A percentile compares a stretch with the other conserved stretches of the same genome.
Conservation (phyloP, 2,329 filamentous ascomycete species). For the Xylariaceae sp. region DNA sequence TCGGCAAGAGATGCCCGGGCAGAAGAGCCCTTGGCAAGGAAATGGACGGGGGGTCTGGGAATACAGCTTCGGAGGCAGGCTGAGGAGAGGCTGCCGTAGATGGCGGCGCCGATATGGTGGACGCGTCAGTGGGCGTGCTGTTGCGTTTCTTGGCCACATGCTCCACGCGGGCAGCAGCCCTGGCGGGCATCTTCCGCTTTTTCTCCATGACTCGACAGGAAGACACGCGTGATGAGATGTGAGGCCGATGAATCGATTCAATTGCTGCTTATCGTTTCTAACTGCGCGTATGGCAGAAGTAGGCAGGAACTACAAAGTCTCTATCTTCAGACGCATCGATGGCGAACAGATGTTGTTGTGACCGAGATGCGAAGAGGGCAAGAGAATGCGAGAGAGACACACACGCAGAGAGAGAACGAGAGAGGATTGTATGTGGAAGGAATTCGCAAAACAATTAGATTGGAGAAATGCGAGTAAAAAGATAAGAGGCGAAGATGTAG, state of each 20-base stretch:
- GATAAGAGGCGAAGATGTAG: too few species aligned
- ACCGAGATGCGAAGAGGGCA: neutral
- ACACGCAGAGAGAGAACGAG: too few species aligned
- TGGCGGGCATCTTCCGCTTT: constrained; percentile 60
- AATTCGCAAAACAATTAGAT: too few species aligned
- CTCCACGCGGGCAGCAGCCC: constrained; percentile 56
- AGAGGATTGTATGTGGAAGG: too few species aligned
- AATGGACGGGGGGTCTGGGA: constrained; percentile 25
- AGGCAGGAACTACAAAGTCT: neutral
- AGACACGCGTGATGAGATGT: neutral
- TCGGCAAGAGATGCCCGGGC: constrained; percentile 64
- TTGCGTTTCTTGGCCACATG: constrained; percentile 56
- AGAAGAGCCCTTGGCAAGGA: constrained; percentile 57
- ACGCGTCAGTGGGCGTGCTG: constrained; percentile 49
- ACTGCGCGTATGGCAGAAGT: neutral
- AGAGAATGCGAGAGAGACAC: too few species aligned
- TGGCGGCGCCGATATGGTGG: constrained; percentile 41
- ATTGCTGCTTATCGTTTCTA: neutral
- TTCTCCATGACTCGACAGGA: constrained; percentile 48
- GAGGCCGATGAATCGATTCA: neutral
- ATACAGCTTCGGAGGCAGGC: constrained; percentile 35
- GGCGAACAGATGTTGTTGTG: neutral
- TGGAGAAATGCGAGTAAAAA: too few species aligned
- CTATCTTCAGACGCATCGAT: too few species aligned
- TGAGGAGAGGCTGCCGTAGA: constrained; percentile 31